Percentiles rank a stretch among this genome's conserved stretches.
These are phyloP conservation scores for Orbilia oligospora DNA, from an alignment of 2,329 filamentous ascomycete genomes.

Conservation along the genomic window DNA sequence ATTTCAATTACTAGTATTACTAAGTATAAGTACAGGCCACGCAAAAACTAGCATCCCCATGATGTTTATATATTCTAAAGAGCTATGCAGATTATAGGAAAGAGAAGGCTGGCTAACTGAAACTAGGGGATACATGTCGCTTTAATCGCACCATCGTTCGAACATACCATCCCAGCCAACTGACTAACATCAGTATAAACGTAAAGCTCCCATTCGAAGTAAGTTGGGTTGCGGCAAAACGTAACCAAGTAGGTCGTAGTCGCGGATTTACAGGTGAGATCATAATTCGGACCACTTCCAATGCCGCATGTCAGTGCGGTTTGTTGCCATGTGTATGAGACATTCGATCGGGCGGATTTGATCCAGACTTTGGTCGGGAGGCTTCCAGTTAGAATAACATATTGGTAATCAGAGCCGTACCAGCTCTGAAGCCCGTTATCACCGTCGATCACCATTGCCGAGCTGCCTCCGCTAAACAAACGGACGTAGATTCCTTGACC, in stretches of 20 bases:
- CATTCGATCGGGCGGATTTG: not conserved
- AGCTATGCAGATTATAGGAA: too few species aligned
- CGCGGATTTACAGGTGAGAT: not conserved
- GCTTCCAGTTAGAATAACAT: not conserved
- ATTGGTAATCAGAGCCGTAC: constrained; percentile 10
- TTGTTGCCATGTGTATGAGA: constrained; percentile 2
- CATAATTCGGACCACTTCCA: constrained; percentile 3
- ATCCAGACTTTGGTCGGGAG: constrained; percentile 22
- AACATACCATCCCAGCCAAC: constrained; percentile 21
- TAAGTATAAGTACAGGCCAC: not conserved
- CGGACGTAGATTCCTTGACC: constrained; percentile 33
- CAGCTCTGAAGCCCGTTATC: constrained; percentile 18
- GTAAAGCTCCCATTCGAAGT: constrained; percentile 33
- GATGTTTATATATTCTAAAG: too few species aligned
- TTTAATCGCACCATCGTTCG: not conserved
- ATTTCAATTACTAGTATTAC: not conserved
- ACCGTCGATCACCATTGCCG: not conserved
- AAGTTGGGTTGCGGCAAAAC: constrained; percentile 32
- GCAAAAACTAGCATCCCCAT: too few species aligned
- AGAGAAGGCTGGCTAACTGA: not conserved
- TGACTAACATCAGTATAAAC: constrained; percentile 22
- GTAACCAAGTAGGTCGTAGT: not conserved
- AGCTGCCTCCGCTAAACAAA: constrained; percentile 15
- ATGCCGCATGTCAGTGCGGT: not conserved
- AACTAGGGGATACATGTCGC: constrained; percentile 2